Evolutionary conservation across 1,284 basidiomycete species (phyloP).

Genomic region (Porodaedalea pini): DNA sequence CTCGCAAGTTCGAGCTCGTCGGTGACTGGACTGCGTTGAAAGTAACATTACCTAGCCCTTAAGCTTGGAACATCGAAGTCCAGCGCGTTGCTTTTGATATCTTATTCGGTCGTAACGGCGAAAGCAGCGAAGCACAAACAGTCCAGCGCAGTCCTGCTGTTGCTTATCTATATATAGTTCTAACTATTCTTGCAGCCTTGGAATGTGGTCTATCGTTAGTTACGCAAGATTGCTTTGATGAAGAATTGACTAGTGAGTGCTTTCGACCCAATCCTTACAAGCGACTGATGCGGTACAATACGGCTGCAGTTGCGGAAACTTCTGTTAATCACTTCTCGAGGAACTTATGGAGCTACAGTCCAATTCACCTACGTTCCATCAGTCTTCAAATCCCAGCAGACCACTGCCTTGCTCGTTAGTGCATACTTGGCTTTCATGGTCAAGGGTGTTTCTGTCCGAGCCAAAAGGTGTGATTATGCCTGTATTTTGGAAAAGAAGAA

Average conservation of each 20-base stretch:
- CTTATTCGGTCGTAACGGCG: conserved; percentile 45
- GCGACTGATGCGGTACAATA: conserved; percentile 12
- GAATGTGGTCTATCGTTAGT: conserved; percentile 38
- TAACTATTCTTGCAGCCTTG: conserved; percentile 61
- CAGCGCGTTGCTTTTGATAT: conserved; percentile 63
- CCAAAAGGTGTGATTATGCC: conserved; percentile 43
- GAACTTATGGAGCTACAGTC: conserved; percentile 63
- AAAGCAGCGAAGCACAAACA: conserved; percentile 2
- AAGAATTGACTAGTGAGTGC: conserved; percentile 26
- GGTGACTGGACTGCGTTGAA: conserved; percentile 72
- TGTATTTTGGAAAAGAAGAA: conserved; percentile 64
- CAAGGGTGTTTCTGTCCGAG: conserved; percentile 35
- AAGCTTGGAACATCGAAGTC: conserved; percentile 65
- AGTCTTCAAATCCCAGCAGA: conserved; percentile 69
- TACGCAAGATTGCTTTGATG: conserved; percentile 34
- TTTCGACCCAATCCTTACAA: not conserved
- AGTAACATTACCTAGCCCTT: conserved; percentile 58
- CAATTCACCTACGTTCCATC: conserved; percentile 58
- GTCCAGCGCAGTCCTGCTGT: conserved; percentile 32
- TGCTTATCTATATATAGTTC: conserved; percentile 62
- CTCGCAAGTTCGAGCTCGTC: conserved; percentile 69
- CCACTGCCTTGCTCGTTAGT: conserved; percentile 60
- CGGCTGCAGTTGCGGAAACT: conserved; percentile 35
- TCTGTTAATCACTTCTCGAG: conserved; percentile 58
- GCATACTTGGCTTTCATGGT: conserved; percentile 55